Evolutionary conservation across 108 stramenopile genomes (phyloP).

Genomic region (Pelagomonas calceolata): DNA sequence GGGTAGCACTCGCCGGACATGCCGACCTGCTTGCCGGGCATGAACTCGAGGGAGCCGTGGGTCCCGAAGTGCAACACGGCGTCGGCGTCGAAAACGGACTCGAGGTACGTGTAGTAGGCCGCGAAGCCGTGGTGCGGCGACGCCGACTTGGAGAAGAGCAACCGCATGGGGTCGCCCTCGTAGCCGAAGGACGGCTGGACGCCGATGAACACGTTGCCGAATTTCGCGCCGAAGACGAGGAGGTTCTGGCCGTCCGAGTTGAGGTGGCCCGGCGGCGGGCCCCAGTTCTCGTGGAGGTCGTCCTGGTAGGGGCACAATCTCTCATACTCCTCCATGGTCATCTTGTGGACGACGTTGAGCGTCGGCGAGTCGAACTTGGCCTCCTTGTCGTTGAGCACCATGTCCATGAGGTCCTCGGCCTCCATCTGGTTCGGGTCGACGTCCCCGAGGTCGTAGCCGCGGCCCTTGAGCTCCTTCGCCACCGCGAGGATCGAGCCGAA

Average conservation of each 20-base stretch:
- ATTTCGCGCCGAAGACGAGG: constrained; percentile 84
- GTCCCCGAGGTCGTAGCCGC: constrained; percentile 84
- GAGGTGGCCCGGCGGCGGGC: constrained; percentile 86
- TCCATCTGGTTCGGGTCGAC: constrained; percentile 14
- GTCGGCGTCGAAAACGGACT: constrained; percentile 88
- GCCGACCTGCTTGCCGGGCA: constrained; percentile 96
- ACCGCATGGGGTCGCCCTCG: constrained; percentile 85
- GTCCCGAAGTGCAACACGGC: constrained; percentile 94
- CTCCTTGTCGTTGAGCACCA: constrained; percentile 83
- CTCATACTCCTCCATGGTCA: constrained; percentile 89
- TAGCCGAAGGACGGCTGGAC: constrained; percentile 89
- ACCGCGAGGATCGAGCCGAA: constrained; percentile 91
- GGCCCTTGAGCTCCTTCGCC: constrained; percentile 61
- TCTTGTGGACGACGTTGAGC: constrained; percentile 85
- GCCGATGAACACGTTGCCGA: constrained; percentile 92
- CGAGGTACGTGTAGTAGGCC: constrained; percentile 93
- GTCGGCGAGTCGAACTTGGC: constrained; percentile 82
- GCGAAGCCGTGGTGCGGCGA: constrained; percentile 95
- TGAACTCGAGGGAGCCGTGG: constrained; percentile 88
- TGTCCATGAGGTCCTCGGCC: constrained; percentile 32
- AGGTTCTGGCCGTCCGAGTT: constrained; percentile 92
- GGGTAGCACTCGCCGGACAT: constrained; percentile 96
- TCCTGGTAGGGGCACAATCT: constrained; percentile 79
- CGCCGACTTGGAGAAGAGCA: constrained; percentile 87
- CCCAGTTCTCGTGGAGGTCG: constrained; percentile 94